Conservation (phyloP, 2,329 filamentous ascomycete species). For the Daldinia eschscholtzii region DNA sequence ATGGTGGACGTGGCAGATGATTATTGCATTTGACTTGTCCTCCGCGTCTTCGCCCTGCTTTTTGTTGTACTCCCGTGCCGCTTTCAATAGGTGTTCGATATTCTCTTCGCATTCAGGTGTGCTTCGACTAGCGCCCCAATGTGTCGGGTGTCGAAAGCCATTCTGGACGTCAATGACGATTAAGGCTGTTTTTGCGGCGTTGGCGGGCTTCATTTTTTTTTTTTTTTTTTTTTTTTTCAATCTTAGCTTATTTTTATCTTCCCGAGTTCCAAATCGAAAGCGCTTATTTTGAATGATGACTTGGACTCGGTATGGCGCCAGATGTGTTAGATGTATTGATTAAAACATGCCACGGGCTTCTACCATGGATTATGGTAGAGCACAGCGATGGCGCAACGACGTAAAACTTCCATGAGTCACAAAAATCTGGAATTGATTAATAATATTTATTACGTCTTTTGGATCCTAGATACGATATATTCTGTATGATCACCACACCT, state of each 20-base stretch:
- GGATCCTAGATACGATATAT: background rate
- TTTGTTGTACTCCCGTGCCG: constrained; percentile 43
- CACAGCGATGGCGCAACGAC: background rate
- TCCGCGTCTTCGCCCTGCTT: constrained; percentile 10
- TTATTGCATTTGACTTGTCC: constrained; percentile 12
- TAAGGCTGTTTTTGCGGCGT: constrained; percentile 55
- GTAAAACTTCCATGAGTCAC: background rate
- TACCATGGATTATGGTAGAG: too few relatives aligned
- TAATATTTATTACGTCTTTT: background rate
- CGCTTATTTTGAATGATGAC: background rate
- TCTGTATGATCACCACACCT: background rate
- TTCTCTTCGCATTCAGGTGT: constrained; percentile 61
- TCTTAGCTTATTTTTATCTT: background rate
- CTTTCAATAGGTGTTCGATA: constrained; percentile 54
- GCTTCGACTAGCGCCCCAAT: constrained; percentile 53
- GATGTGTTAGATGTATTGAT: background rate
- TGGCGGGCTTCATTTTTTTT: constrained; percentile 41
- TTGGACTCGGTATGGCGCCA: background rate
- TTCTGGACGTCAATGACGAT: constrained; percentile 63
- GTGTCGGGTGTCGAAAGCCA: constrained; percentile 55
- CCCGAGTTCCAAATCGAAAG: background rate
- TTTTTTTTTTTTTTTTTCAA: constrained; percentile 33
- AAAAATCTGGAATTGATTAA: background rate
- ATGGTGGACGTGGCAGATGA: constrained; percentile 62
- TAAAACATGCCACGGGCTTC: background rate